These are phyloP conservation scores for Aspergillus funiculosus DNA, from an alignment of 495 filamentous ascomycete genomes.

Conservation along the genomic window DNA sequence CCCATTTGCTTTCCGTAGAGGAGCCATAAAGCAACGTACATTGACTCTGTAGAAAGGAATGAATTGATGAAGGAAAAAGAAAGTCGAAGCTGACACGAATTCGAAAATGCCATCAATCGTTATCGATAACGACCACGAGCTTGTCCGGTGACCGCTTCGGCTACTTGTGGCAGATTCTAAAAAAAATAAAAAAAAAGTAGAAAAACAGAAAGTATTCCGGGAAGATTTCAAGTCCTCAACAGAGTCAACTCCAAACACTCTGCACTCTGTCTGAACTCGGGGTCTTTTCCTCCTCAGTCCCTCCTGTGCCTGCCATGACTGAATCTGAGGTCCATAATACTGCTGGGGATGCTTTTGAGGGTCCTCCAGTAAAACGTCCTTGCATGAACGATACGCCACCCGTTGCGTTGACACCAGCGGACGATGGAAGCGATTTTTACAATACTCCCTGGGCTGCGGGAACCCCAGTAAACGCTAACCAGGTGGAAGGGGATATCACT, in stretches of 20 bases:
- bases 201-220: no score
- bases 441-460: conserved; percentile 32
- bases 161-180: conserved; percentile 30
- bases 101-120: conserved; percentile 5
- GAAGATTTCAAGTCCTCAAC: conserved; percentile 3
- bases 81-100: conserved; percentile 2
- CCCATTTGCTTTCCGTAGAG: conserved; percentile 11
- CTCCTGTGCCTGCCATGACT: conserved; percentile 34
- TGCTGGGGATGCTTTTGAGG: conserved; percentile 16
- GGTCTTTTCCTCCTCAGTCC: conserved; percentile 1
- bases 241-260: no score
- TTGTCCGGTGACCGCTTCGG: conserved; percentile 29
- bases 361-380: conserved; percentile 21
- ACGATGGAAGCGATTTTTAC: conserved; percentile 42
- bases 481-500: conserved; percentile 2
- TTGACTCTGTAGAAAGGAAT: no score
- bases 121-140: conserved; percentile 35
- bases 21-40: no score
- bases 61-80: neutral
- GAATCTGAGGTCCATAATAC: conserved; percentile 27
- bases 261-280: neutral
- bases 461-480: conserved; percentile 18
- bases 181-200: conserved; percentile 34
- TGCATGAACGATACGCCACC: conserved; percentile 33
- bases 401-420: conserved; percentile 28